Evolutionary conservation across 768 basidiomycete species (phyloP), one percentile per base, ranked within the genome.

Genomic region (Leucocoprinus leucothites): DNA sequence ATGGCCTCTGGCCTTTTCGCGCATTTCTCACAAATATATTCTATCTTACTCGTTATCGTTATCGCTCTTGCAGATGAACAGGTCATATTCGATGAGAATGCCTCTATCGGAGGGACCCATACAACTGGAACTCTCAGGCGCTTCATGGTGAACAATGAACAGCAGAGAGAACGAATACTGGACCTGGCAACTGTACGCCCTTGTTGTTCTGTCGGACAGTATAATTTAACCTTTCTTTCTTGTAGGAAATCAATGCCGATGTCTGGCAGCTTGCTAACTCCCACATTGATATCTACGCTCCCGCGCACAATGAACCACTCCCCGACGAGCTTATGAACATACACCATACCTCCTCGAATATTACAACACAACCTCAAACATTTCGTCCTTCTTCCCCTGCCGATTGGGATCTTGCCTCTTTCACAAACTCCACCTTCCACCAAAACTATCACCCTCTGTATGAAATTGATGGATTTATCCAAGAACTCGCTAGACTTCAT

Each of bases 381-480:
- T 42, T 34, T 35, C 21, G 52, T 38, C 21, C 42, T 22, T 28
- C 34, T 34, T 34, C 57, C 18, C 19, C 44, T 31, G 45, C 53
- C 3, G 63, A 65, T n/a, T 75, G 74, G 75, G 65, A 69, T 38
- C 60, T 76, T 6, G 43, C 55, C 9, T 69, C 71, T 3, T 62
- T 72, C 35, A 52, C 60, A 35, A 76, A 78, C 42, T 66, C 74
- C 8, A 70, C 71, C 1, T 77, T 73, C 57, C 79, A 77, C 57
- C 60, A 62, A 13, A 57, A 54, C 0, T 90, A 86, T 64, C 89
- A 87, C 60, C 74, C 82, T 0, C 68, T 85, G 34, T 66, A 69
- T 19, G 82, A 83, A 54, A 75, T 87, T 5, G 68, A 82, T 22
- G 55, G 58, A 0, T 86, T 89, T 65, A 65, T 87, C 13, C 51